phyloP scores from a whole-genome alignment of 768 basidiomycete species.

The Leccinum boreale region DNA sequence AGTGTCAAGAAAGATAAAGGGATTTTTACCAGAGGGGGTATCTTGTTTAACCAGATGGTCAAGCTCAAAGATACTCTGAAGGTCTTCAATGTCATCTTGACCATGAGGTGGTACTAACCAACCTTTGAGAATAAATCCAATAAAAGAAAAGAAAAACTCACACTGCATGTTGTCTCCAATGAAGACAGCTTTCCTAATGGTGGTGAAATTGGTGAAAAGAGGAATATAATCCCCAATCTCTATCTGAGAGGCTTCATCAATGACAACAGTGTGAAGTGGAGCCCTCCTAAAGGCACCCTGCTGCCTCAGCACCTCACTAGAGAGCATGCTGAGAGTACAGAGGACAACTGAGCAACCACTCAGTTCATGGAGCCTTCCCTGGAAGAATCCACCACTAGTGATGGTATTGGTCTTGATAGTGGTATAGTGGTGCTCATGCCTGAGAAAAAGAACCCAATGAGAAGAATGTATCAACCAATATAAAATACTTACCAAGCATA shows the following conservation, averaged over 20 bases:
- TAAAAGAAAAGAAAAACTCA: slow-evolving; percentile 32
- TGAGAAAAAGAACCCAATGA: slow-evolving; percentile 27
- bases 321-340: slow-evolving; percentile 77
- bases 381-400: slow-evolving; percentile 37
- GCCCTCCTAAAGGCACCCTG: slow-evolving; percentile 19
- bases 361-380: slow-evolving; percentile 31
- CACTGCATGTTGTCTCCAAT: slow-evolving; percentile 71
- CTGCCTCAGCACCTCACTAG: slow-evolving; percentile 29
- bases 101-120: slow-evolving; percentile 75
- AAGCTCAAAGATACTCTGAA: slow-evolving; percentile 81
- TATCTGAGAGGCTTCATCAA: slow-evolving; percentile 71
- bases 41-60: slow-evolving; percentile 45
- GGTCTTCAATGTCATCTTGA: slow-evolving; percentile 58
- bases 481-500: slow-evolving; percentile 53
- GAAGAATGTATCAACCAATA: not conserved
- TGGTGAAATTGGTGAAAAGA: slow-evolving; percentile 27
- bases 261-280: slow-evolving; percentile 48
- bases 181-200: slow-evolving; percentile 53
- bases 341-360: slow-evolving; percentile 55
- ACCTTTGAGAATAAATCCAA: slow-evolving; percentile 27
- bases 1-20: slow-evolving; percentile 58
- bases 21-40: slow-evolving; percentile 16
- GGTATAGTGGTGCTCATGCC: slow-evolving; percentile 80
- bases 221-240: slow-evolving; percentile 54
- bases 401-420: slow-evolving; percentile 50